Base-by-base conservation (phyloP, 2,329 filamentous ascomycete genomes). In the Parastagonospora avenae region DNA sequence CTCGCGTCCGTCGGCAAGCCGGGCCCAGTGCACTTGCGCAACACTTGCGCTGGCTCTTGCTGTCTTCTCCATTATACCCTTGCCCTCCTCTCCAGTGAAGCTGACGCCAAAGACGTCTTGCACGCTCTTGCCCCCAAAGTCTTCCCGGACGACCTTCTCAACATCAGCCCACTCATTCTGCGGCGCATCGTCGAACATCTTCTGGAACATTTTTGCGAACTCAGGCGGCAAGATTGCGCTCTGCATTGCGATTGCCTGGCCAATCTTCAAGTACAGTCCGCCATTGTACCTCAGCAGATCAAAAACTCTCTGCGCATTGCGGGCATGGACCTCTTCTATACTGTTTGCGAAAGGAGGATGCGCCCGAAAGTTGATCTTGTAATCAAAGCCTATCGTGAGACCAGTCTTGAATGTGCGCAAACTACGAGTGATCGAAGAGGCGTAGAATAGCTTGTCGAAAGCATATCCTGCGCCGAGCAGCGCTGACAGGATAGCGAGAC, bases 241-340 rank as follows among this genome's bases (percentile, higher is more conserved):
- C 80, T 99, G 94, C 94, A 97, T 97, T 11, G 93, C 94, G 61
- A 99, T 93, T 4, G 94, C 94, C 79, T 99, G 94, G 0, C 94
- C 94, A 51, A 99, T 97, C 81, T 99, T 99, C 69, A 97, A 81
- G 70, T 97, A 99, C 14, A 99, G 76, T 0, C 94, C 94, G 53
- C 94, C 93, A 80, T 99, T 99, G 48, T 84, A 79, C 24, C 90
- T 83, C 60, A 97, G 80, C 55, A 99, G 77, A 28, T 93, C 82
- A 54, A 91, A 96, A 32, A 97, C 78, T 24, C 90, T 82, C 76
- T 92, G 85, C 0, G 94, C 94, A 68, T 89, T 96, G 54, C 94
- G 87, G 32, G 82, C 79, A 75, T 99, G 94, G 43, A 97, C 77
- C 51, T 91, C 90, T 36, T 84, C 81, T 35, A 96, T 85, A 15